These are phyloP conservation scores for Mycena floridula DNA, from an alignment of 768 basidiomycete genomes.

Conservation along the genomic window DNA sequence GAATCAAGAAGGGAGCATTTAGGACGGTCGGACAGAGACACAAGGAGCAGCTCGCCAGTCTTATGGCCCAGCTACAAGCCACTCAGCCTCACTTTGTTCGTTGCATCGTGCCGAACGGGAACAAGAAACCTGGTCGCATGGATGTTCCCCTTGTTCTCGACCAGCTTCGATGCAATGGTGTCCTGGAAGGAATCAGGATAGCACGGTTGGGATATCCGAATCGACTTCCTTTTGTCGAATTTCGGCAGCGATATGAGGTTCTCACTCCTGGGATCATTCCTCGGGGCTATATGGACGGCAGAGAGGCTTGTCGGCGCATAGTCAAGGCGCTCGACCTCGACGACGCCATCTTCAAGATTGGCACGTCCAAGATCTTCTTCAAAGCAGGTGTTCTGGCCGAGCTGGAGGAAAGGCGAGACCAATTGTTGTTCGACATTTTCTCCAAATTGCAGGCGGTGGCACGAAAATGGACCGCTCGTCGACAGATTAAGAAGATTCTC, in stretches of 20 bases:
- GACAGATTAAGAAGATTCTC: constrained; percentile 92
- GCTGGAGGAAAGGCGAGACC: constrained; percentile 88
- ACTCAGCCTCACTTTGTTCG: constrained; percentile 98
- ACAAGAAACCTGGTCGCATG: constrained; percentile 87
- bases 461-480: constrained; percentile 77
- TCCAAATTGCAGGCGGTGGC: constrained; percentile 82
- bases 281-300: constrained; percentile 95
- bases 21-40: constrained; percentile 93
- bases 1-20: constrained; percentile 93
- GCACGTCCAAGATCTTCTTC: constrained; percentile 98
- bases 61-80: constrained; percentile 86
- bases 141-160: constrained; percentile 95
- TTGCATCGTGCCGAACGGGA: constrained; percentile 92
- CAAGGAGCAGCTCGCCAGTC: constrained; percentile 87
- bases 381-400: constrained; percentile 97
- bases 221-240: constrained; percentile 93
- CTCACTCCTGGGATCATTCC: constrained; percentile 92
- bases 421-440: constrained; percentile 84
- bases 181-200: constrained; percentile 96
- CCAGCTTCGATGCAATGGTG: constrained; percentile 97
- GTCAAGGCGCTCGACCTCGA: constrained; percentile 86
- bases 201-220: constrained; percentile 97
- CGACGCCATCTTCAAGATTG: constrained; percentile 78
- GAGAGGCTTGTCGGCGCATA: constrained; percentile 90
- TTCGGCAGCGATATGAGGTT: constrained; percentile 94